Percentiles rank a stretch among this genome's conserved stretches.
Conservation (phyloP, 2,329 filamentous ascomycete genomes). For the Magnaporthiopsis rhizophila region DNA sequence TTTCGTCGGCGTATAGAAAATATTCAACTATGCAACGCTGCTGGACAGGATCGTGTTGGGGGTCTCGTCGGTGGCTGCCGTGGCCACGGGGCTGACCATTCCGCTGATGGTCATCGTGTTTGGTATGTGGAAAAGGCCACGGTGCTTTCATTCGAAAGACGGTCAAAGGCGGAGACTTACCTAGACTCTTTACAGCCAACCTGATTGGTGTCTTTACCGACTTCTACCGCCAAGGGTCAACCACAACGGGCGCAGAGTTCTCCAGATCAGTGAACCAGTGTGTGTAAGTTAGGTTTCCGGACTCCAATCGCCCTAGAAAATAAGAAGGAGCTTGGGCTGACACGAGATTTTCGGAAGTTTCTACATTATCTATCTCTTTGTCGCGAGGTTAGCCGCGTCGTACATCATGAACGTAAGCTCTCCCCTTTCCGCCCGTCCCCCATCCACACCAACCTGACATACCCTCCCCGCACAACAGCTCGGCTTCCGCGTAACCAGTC, state of each 20-base stretch:
- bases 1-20: slow-evolving; percentile 21
- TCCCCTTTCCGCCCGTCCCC: not conserved
- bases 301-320: too few species aligned
- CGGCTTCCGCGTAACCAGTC: slow-evolving; percentile 50
- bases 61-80: slow-evolving; percentile 37
- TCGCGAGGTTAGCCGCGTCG: slow-evolving; percentile 53
- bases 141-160: too few species aligned
- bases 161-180: too few species aligned
- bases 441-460: not conserved
- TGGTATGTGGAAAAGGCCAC: slow-evolving; percentile 34
- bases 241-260: slow-evolving; percentile 19
- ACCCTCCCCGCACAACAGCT: slow-evolving; percentile 23
- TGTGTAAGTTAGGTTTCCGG: slow-evolving; percentile 15
- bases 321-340: not conserved
- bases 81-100: slow-evolving; percentile 46
- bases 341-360: slow-evolving; percentile 27
- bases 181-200: slow-evolving; percentile 16
- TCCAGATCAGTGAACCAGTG: slow-evolving; percentile 20
- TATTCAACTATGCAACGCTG: slow-evolving; percentile 46
- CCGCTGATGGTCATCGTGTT: slow-evolving; percentile 55
- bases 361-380: slow-evolving; percentile 63
- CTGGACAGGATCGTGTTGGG: slow-evolving; percentile 43
- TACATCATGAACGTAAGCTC: slow-evolving; percentile 33
- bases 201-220: slow-evolving; percentile 24
- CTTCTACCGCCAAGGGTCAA: slow-evolving; percentile 18